Evolutionary conservation across 805 yeast species (phyloP), one percentile per base, ranked within the genome.

Genomic region (Crinitomyces ghanaensis): DNA sequence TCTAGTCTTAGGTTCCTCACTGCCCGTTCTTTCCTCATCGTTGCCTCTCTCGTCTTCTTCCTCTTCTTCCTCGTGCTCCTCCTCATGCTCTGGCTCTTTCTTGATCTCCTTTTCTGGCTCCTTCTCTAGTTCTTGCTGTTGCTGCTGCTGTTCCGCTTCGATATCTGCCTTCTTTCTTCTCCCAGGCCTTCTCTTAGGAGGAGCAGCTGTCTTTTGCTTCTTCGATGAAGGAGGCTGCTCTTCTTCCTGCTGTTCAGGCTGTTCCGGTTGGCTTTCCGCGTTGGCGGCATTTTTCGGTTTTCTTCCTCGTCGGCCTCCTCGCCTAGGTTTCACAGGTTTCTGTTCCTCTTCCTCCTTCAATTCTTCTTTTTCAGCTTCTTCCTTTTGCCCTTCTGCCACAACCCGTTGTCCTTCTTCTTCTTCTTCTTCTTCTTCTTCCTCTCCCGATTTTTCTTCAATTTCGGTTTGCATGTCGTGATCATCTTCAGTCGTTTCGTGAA

Each of bases 1-100:
- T 6, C 24, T 19, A n/a, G 9, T 13, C 6, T 35, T 21, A 5
- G 42, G 40, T 7, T 36, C 28, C 19, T 40, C 47, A 12, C 31
- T 31, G 15, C 43, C 35, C 30, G 47, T 43, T 9, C 34, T 36
- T 31, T 26, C 19, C 38, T 20, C 5, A 17, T 34, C n/a, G 25
- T 18, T 12, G 31, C 26, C 49, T 47, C 31, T 33, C 20, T 45
- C 49, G 24, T 53, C 59, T 43, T 56, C 42, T 23, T 50, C 42
- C 17, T 46, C 48, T 12, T 48, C 49, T 16, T 50, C 43, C 35
- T 46, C 50, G 6, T 55, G 45, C 5, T 47, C 51, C 6, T 39
- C 38, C n/a, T 34, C 38, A 12, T 30, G 28, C 13, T 40, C 41
- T 13, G 38, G 42, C 11, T 35, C 47, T 18, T 18, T 26, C 5